Evolutionary conservation across 2,329 filamentous ascomycete genomes (phyloP).

Genomic region (Penicillium corylophilum): DNA sequence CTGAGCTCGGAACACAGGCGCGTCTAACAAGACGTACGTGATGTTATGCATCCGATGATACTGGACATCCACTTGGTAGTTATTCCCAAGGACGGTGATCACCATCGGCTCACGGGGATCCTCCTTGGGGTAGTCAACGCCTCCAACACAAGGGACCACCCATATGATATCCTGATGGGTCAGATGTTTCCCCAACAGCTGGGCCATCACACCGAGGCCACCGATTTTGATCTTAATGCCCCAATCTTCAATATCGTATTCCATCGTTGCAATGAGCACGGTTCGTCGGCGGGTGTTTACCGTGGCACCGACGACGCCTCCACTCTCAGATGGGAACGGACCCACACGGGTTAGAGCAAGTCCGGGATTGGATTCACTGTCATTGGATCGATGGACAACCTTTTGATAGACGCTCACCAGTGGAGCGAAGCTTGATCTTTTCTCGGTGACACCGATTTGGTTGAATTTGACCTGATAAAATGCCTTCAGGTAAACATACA

Average conservation of each 20-base stretch:
- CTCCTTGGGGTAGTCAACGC: slow-evolving; percentile 63
- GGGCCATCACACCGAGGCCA: slow-evolving; percentile 68
- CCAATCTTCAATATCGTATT: slow-evolving; percentile 71
- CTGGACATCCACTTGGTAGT: slow-evolving; percentile 63
- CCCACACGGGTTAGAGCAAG: too few species aligned
- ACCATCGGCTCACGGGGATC: slow-evolving; percentile 60
- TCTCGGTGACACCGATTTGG: slow-evolving; percentile 54
- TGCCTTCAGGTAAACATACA: slow-evolving; percentile 59
- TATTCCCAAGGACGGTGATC: slow-evolving; percentile 60
- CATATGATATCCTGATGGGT: slow-evolving; percentile 65
- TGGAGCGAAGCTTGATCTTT: slow-evolving; percentile 18
- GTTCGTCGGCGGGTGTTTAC: slow-evolving; percentile 45
- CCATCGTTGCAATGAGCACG: slow-evolving; percentile 68
- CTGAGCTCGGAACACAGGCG: slow-evolving; percentile 65
- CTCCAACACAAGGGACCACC: slow-evolving; percentile 63
- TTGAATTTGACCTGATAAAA: slow-evolving; percentile 67
- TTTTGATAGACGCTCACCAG: too few species aligned
- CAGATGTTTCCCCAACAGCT: slow-evolving; percentile 67
- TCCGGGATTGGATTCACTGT: too few species aligned
- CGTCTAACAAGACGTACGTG: slow-evolving; percentile 66
- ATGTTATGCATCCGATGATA: slow-evolving; percentile 65
- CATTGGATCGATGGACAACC: too few species aligned
- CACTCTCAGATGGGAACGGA: too few species aligned
- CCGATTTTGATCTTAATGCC: slow-evolving; percentile 70
- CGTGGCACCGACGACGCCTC: slow-evolving; percentile 20